Percentiles rank a stretch among this genome's conserved stretches.
phyloP scores from a whole-genome alignment of 1,284 basidiomycete genomes.

The Cystobasidiaceae sp. region DNA sequence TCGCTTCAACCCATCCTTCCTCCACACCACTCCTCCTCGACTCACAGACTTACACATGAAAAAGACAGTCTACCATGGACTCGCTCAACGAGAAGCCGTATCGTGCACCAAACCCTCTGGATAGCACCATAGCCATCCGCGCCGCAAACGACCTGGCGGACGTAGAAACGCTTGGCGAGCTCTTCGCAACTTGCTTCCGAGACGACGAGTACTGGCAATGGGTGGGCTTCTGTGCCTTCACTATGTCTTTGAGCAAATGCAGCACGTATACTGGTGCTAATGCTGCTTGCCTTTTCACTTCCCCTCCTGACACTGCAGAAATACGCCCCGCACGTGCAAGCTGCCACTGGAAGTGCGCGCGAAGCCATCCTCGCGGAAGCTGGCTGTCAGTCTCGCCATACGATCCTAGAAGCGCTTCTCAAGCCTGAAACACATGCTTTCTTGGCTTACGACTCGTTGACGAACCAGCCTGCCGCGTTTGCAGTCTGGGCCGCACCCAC shows the following conservation, averaged over 20 bases:
- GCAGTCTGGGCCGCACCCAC: conserved; percentile 14
- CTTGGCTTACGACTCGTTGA: not conserved
- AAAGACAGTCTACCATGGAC: not conserved
- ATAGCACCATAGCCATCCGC: not conserved
- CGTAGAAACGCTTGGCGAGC: not conserved
- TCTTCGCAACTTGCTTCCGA: conserved; percentile 1
- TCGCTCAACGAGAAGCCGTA: not conserved
- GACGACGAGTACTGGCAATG: conserved; percentile 12
- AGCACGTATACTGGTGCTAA: not conserved
- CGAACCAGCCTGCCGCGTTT: not conserved
- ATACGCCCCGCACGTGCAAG: not conserved
- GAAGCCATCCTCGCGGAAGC: conserved; percentile 1
- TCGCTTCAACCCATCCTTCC: too few species aligned
- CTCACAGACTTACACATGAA: too few species aligned
- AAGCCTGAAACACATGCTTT: not conserved
- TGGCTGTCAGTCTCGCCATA: not conserved
- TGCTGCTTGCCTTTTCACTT: not conserved
- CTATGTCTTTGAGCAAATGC: not conserved
- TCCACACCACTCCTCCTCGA: too few species aligned
- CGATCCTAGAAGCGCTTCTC: not conserved
- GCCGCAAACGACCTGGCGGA: not conserved
- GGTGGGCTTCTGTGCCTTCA: not conserved
- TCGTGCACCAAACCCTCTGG: not conserved
- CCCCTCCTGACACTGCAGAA: not conserved
- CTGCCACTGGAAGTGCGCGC: not conserved